These are phyloP conservation scores for Paramyrothecium roridum DNA, from an alignment of 2,329 filamentous ascomycete species.

Conservation along the genomic window DNA sequence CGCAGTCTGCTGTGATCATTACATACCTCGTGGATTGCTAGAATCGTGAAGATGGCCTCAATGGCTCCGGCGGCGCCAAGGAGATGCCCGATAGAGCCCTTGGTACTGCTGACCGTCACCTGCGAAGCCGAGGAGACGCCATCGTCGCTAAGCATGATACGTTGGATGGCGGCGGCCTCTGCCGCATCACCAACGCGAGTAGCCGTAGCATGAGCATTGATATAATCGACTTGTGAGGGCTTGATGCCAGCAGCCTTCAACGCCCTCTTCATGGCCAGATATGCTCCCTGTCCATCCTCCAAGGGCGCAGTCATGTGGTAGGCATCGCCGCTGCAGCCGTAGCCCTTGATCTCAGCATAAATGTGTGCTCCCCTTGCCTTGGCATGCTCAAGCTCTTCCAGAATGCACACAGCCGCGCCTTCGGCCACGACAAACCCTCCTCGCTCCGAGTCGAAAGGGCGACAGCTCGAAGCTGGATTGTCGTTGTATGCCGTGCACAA, in stretches of 20 bases:
- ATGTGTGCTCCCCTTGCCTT: constrained; percentile 73
- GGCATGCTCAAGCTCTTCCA: constrained; percentile 91
- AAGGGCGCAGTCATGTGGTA: constrained; percentile 90
- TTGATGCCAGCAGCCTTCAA: constrained; percentile 67
- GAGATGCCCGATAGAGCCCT: constrained; percentile 88
- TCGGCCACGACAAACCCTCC: constrained; percentile 91
- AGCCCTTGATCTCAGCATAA: constrained; percentile 86
- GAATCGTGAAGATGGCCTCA: constrained; percentile 80
- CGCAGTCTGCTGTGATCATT: not conserved
- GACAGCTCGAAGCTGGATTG: constrained; percentile 65
- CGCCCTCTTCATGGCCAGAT: constrained; percentile 80
- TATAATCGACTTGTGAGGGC: constrained; percentile 76
- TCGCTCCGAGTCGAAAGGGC: constrained; percentile 80
- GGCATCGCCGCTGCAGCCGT: constrained; percentile 87
- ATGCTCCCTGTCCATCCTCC: constrained; percentile 77
- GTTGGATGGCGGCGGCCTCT: constrained; percentile 79
- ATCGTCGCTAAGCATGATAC: constrained; percentile 70
- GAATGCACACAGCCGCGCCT: constrained; percentile 80
- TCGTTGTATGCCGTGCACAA: constrained; percentile 80
- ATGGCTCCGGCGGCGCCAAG: constrained; percentile 88
- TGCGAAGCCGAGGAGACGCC: constrained; percentile 59
- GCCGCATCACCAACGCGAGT: constrained; percentile 83
- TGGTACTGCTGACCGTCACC: constrained; percentile 88
- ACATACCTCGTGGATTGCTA: constrained; percentile 75
- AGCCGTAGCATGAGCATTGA: constrained; percentile 94